These are phyloP conservation scores for Pythium rhizo-oryzae DNA, from an alignment of 352 stramenopile species.

Conservation along the genomic window DNA sequence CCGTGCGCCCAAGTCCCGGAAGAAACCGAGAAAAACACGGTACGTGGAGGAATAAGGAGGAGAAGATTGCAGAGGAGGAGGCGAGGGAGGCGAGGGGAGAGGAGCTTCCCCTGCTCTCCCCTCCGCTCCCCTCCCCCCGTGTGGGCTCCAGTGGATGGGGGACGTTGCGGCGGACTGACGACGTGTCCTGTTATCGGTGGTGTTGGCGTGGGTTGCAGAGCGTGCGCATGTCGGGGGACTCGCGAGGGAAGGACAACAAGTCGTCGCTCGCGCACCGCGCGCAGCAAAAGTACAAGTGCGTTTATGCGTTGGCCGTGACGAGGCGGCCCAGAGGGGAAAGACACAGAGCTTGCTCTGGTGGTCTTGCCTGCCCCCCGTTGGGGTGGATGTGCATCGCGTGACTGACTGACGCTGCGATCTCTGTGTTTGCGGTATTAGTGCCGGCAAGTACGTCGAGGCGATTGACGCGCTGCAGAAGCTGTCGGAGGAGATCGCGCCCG, in stretches of 20 bases:
- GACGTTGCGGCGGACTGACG: too few species aligned
- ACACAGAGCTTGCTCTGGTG: background rate
- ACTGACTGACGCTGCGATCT: background rate
- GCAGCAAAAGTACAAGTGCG: slow-evolving; percentile 89
- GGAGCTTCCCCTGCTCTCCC: too few species aligned
- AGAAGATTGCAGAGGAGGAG: too few species aligned
- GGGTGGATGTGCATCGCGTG: background rate
- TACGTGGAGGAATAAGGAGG: too few species aligned
- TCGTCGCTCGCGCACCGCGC: slow-evolving; percentile 84
- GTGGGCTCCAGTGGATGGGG: too few species aligned
- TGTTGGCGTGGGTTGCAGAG: background rate
- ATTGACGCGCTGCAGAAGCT: slow-evolving; percentile 86
- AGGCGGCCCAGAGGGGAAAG: too few species aligned
- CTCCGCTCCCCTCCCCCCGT: too few species aligned
- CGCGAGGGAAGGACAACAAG: slow-evolving; percentile 82
- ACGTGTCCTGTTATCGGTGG: too few species aligned
- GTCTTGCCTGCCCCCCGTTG: background rate
- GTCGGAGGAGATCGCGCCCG: slow-evolving; percentile 73
- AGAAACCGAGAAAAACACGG: too few species aligned
- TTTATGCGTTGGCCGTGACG: slow-evolving; percentile 14
- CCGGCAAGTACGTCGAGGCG: slow-evolving; percentile 84
- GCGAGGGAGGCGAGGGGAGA: too few species aligned
- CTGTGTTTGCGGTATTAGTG: slow-evolving; percentile 36
- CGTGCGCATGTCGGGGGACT: slow-evolving; percentile 59
- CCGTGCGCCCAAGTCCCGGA: too few species aligned